Evolutionary conservation across 805 yeast species (phyloP).

Genomic region (Sungouiozyma ichnusensis): DNA sequence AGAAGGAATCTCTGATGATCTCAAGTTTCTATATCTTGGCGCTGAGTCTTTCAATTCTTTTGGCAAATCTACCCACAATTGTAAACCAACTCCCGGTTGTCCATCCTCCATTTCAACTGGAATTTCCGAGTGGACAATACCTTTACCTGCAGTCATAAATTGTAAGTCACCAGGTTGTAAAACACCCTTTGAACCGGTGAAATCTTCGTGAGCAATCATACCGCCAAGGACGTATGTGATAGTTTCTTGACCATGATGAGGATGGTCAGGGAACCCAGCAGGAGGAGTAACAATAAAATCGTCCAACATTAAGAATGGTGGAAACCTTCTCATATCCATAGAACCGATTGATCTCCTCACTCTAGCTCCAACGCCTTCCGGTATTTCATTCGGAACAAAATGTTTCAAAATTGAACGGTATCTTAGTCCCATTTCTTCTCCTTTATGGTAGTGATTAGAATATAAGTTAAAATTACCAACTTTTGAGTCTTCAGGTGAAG

Average conservation of each 20-base stretch:
- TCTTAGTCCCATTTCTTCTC: background rate
- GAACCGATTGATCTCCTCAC: conserved; percentile 78
- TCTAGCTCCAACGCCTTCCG: conserved; percentile 82
- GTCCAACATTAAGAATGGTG: conserved; percentile 75
- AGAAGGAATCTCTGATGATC: conserved; percentile 58
- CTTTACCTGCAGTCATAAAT: conserved; percentile 90
- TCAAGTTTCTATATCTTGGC: conserved; percentile 73
- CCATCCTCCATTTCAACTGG: conserved; percentile 47
- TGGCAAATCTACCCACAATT: conserved; percentile 83
- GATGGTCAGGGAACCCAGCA: conserved; percentile 76
- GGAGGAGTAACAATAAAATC: conserved; percentile 58
- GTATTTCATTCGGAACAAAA: conserved; percentile 53
- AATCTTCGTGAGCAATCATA: conserved; percentile 71
- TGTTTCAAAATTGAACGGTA: conserved; percentile 40
- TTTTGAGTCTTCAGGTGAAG: background rate
- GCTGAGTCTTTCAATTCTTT: conserved; percentile 46
- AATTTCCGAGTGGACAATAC: conserved; percentile 79
- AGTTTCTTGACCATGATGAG: conserved; percentile 79
- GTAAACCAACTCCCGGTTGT: conserved; percentile 57
- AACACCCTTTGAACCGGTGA: conserved; percentile 74
- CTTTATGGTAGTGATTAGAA: background rate
- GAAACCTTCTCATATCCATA: conserved; percentile 54
- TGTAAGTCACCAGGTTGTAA: conserved; percentile 77
- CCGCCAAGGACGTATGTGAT: conserved; percentile 58
- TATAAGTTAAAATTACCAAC: background rate